Conservation (phyloP, 768 basidiomycete species). For the Trametes meyenii region DNA sequence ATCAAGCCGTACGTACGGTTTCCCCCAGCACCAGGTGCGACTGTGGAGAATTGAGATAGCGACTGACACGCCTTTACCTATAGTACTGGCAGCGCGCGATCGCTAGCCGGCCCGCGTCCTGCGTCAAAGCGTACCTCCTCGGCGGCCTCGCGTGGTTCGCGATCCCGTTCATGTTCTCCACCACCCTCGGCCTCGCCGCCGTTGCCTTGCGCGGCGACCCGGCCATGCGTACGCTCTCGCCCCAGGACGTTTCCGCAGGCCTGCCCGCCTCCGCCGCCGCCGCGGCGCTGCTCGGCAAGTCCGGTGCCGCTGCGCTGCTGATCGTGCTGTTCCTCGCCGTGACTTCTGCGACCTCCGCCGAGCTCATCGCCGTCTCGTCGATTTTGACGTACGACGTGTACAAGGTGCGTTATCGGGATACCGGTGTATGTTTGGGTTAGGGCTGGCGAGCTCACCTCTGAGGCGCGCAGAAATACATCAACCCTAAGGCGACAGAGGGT, state of each 20-base stretch:
- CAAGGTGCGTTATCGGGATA: constrained; percentile 46
- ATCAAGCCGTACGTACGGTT: constrained; percentile 36
- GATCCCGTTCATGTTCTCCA: constrained; percentile 86
- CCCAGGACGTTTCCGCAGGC: constrained; percentile 83
- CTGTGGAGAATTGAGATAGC: not conserved
- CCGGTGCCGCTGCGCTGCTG: constrained; percentile 78
- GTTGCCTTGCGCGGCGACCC: constrained; percentile 74
- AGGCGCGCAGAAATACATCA: constrained; percentile 64
- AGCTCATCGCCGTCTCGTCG: constrained; percentile 88
- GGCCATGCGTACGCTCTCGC: constrained; percentile 51
- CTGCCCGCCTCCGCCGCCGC: constrained; percentile 86
- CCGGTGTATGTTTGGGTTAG: not conserved
- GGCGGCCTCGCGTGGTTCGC: constrained; percentile 93
- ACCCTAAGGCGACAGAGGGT: constrained; percentile 74
- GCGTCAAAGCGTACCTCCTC: constrained; percentile 88
- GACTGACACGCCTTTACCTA: not conserved
- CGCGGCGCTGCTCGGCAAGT: constrained; percentile 74
- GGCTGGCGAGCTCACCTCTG: not conserved
- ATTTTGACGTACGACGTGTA: constrained; percentile 86
- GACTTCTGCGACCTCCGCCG: constrained; percentile 83
- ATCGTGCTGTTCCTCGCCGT: constrained; percentile 87
- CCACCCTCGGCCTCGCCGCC: constrained; percentile 84
- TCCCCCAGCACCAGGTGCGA: too few species aligned
- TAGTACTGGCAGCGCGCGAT: constrained; percentile 91
- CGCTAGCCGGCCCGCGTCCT: constrained; percentile 79